Evolutionary conservation across 164 flowering plant species (phyloP), one percentile per base, ranked within the genome.

Genomic region (Macadamia integrifolia): DNA sequence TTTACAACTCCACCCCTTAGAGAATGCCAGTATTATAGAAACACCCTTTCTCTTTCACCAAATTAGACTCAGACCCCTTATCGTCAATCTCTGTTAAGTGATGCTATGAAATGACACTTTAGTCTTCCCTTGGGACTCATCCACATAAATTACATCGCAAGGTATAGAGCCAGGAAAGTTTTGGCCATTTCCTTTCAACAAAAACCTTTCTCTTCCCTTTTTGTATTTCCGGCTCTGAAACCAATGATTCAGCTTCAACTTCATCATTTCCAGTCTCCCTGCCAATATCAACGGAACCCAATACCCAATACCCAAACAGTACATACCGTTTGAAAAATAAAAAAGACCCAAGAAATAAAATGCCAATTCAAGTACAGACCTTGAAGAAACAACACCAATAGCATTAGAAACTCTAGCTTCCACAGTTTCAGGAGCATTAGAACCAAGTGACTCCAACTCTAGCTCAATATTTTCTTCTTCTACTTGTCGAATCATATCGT

Each of bases 301-400:
- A 58, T 14, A 84, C 13, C 87, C 80, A 86, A 75, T 14, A 84
- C 13, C 87, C 80, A 86, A 75, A 80, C 86, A 69, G 85, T 78
- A 75, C 69, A 78, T 44, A 88, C n/a, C n/a, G 91, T 77, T 61
- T 88, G 91, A 65, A 93, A 71, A 29, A 86, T 72, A 66, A 88
- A 83, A 83, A 60, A 84, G 52, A 4, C 88, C 97, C 49, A 87
- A 70, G 8, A 80, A 66, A 72, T 68, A 82, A 57, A 77, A 70
- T 12, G 77, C 82, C 56, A 77, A 66, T 57, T 77, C 78, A 17
- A 79, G 35, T 8, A 83, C 68, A 50, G 77, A 65, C 57, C 66
- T 77, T 13, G 67, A 61, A 35, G 77, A 63, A 53, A 85, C 1
- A 61, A 55, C 70, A 48, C 43, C 65, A 35, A 63, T 56, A 32